Conservation (phyloP, 345 rosid species). For the Sisymbrium altissimum region DNA sequence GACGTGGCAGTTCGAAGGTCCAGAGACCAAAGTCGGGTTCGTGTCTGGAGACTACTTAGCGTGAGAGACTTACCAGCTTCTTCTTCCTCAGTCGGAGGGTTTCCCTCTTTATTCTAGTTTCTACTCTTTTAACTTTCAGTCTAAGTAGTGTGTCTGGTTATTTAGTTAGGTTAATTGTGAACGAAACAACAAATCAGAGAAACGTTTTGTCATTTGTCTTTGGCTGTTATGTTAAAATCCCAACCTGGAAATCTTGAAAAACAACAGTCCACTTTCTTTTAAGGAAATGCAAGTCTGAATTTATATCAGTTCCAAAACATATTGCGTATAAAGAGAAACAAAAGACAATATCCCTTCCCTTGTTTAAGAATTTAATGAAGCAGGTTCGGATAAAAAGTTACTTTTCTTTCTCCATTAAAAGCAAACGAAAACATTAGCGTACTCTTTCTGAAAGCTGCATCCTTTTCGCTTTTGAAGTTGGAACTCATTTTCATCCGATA, state of each 20-base stretch:
- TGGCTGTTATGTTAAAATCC: not conserved
- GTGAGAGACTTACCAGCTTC: not conserved
- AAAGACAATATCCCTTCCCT: not conserved
- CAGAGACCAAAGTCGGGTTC: slow-evolving; percentile 31
- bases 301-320: not conserved
- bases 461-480: no score
- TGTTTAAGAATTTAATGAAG: not conserved
- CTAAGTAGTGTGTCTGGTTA: not conserved
- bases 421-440: no score
- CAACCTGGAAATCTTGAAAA: not conserved
- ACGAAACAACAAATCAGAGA: slow-evolving; percentile 15
- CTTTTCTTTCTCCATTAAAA: no score
- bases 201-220: not conserved
- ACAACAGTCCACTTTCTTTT: not conserved
- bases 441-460: no score
- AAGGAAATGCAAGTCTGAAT: not conserved
- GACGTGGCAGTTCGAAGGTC: slow-evolving; percentile 30
- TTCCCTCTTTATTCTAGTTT: not conserved
- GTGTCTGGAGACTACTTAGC: slow-evolving; percentile 33
- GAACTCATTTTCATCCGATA: no score
- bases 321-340: not conserved
- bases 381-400: no score
- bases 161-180: slow-evolving; percentile 7
- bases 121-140: not conserved
- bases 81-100: not conserved